Conservation (phyloP, 441 rosid species). For the Jatropha multifida region DNA sequence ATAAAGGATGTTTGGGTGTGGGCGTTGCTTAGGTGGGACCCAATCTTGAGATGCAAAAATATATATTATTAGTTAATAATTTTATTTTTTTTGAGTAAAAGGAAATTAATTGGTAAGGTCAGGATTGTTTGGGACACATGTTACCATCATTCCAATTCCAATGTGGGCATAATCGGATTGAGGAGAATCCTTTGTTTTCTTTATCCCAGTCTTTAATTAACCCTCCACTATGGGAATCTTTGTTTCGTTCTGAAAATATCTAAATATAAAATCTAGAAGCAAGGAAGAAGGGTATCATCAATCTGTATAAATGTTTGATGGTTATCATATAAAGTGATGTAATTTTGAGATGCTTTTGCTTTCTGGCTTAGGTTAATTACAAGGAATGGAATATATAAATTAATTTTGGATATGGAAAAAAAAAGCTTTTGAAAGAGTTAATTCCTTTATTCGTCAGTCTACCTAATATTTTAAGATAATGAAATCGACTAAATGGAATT, state of each 20-base stretch:
- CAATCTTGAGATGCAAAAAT: background rate
- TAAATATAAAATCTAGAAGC: no score
- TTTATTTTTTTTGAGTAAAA: background rate
- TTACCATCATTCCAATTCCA: constrained; percentile 8
- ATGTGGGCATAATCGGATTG: constrained; percentile 34
- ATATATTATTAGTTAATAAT: background rate
- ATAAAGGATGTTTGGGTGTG: constrained; percentile 27
- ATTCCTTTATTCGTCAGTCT: background rate
- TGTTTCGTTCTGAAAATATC: constrained; percentile 14
- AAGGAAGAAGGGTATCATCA: background rate
- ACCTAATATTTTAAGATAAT: no score
- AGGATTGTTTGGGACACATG: constrained; percentile 17
- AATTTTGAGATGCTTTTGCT: background rate
- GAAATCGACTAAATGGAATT: background rate
- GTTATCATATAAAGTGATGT: background rate
- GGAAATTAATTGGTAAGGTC: background rate
- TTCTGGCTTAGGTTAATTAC: background rate
- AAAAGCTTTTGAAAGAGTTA: background rate
- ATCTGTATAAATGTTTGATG: background rate
- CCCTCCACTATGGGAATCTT: constrained; percentile 35
- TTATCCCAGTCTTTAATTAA: background rate
- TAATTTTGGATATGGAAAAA: background rate
- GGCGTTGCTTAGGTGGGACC: constrained; percentile 19
- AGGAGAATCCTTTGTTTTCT: constrained; percentile 33
- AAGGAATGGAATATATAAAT: background rate